phyloP scores from a whole-genome alignment of 148 eudicot genomes.

The Camellia lanceoleosa region DNA sequence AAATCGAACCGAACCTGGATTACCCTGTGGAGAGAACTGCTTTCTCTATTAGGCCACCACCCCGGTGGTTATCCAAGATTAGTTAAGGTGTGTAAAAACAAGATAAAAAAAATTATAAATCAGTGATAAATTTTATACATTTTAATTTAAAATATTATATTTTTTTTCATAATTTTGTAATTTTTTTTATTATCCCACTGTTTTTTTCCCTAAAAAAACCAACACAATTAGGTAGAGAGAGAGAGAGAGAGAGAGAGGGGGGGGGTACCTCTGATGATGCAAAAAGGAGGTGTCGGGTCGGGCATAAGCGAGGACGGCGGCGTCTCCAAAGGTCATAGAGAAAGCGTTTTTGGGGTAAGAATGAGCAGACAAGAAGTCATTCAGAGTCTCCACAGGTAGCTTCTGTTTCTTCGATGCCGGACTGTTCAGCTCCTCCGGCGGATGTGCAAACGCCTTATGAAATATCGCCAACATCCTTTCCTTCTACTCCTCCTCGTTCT shows the following conservation, averaged over 20 bases:
- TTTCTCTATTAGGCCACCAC: too few relatives aligned
- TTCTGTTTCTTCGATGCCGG: conserved; percentile 67
- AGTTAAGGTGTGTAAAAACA: too few relatives aligned
- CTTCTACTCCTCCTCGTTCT: not conserved
- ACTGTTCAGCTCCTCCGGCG: conserved; percentile 91
- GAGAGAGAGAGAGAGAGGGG: not conserved
- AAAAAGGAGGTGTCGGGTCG: conserved; percentile 25
- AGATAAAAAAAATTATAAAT: too few relatives aligned
- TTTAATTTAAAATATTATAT: too few relatives aligned
- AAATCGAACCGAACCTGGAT: too few relatives aligned
- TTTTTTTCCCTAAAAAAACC: too few relatives aligned
- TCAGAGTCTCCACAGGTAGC: conserved; percentile 67
- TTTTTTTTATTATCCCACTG: too few relatives aligned
- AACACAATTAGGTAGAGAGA: not conserved
- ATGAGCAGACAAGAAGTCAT: conserved; percentile 50
- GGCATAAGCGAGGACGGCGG: conserved; percentile 82
- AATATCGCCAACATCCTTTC: conserved; percentile 77
- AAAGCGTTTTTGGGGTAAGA: conserved; percentile 43
- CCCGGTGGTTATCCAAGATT: too few relatives aligned
- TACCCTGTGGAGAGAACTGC: too few relatives aligned
- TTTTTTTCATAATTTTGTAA: too few relatives aligned
- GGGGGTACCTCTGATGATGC: conserved; percentile 42
- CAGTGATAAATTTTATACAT: too few relatives aligned
- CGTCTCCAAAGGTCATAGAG: conserved; percentile 57
- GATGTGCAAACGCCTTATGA: conserved; percentile 82